Evolutionary conservation across 2,329 filamentous ascomycete genomes (phyloP).

Genomic region (Cadophora sp.): DNA sequence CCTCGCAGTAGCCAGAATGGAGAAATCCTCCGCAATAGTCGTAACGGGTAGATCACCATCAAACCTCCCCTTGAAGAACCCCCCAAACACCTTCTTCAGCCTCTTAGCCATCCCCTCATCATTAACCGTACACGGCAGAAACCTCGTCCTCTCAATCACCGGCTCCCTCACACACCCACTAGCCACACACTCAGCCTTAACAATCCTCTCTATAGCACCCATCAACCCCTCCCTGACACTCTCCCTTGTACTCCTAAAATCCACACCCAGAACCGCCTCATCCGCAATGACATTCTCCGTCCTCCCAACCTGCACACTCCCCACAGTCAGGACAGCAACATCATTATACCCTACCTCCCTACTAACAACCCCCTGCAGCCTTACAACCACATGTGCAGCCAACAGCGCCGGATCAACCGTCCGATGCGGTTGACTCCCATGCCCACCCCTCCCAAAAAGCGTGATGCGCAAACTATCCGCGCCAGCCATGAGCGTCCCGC

Average conservation of each 20-base stretch:
- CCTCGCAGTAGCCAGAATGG: slow-evolving; percentile 56
- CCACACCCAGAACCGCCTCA: slow-evolving; percentile 49
- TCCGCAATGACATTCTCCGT: slow-evolving; percentile 55
- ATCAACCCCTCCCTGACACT: slow-evolving; percentile 47
- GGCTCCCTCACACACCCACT: slow-evolving; percentile 45
- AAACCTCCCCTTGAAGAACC: slow-evolving; percentile 30
- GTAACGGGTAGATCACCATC: slow-evolving; percentile 28
- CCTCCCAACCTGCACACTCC: slow-evolving; percentile 51
- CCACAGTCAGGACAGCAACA: slow-evolving; percentile 53
- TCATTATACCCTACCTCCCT: slow-evolving; percentile 50
- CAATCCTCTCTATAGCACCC: slow-evolving; percentile 49
- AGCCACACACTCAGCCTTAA: slow-evolving; percentile 61
- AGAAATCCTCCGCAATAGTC: slow-evolving; percentile 40
- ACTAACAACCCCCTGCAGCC: slow-evolving; percentile 50
- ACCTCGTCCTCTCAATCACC: slow-evolving; percentile 30
- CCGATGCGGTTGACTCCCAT: slow-evolving; percentile 51
- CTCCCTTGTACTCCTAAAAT: slow-evolving; percentile 48
- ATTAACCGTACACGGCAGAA: slow-evolving; percentile 37
- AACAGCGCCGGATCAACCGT: slow-evolving; percentile 56
- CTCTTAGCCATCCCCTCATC: slow-evolving; percentile 31
- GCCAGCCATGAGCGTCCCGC: slow-evolving; percentile 47
- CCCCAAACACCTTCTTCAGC: slow-evolving; percentile 27
- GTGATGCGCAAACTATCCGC: slow-evolving; percentile 49
- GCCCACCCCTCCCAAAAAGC: slow-evolving; percentile 52
- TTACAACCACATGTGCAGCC: slow-evolving; percentile 50